Evolutionary conservation across 345 rosid species (phyloP).

Genomic region (Sisymbrium altissimum): DNA sequence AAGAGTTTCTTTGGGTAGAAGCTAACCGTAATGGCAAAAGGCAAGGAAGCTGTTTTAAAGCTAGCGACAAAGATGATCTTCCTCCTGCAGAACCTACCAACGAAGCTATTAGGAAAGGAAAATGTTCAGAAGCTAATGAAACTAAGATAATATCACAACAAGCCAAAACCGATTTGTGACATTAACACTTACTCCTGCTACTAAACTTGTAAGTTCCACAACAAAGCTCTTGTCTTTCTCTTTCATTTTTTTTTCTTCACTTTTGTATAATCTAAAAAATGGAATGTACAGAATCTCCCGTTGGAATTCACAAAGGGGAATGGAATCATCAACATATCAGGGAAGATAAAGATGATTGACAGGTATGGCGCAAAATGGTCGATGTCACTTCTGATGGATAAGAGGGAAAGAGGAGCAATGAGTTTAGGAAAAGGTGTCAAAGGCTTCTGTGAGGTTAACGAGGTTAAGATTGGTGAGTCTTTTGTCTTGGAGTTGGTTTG

Average conservation of each 20-base stretch:
- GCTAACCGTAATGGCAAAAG: background rate
- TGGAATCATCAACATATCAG: background rate
- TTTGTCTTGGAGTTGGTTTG: slow-evolving; percentile 26
- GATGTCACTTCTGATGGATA: background rate
- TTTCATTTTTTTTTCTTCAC: background rate
- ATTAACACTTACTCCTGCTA: background rate
- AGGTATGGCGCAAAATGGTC: background rate
- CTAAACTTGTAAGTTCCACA: slow-evolving; percentile 10
- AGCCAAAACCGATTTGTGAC: slow-evolving; percentile 3
- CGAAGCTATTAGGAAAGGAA: too few relatives aligned
- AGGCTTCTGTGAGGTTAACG: slow-evolving; percentile 12
- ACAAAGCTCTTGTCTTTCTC: background rate
- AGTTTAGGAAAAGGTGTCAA: background rate
- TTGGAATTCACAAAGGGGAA: slow-evolving; percentile 1
- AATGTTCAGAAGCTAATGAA: background rate
- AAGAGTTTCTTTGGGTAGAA: background rate
- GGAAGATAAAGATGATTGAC: slow-evolving; percentile 8
- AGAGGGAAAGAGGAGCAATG: background rate
- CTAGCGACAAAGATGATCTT: background rate
- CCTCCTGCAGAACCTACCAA: background rate
- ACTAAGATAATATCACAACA: background rate
- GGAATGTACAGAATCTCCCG: slow-evolving; percentile 9
- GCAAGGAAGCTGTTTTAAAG: background rate
- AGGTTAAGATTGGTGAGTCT: background rate
- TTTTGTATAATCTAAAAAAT: background rate